Conservation (phyloP, 192 early-diverging fungal species). For the Dispira simplex region DNA sequence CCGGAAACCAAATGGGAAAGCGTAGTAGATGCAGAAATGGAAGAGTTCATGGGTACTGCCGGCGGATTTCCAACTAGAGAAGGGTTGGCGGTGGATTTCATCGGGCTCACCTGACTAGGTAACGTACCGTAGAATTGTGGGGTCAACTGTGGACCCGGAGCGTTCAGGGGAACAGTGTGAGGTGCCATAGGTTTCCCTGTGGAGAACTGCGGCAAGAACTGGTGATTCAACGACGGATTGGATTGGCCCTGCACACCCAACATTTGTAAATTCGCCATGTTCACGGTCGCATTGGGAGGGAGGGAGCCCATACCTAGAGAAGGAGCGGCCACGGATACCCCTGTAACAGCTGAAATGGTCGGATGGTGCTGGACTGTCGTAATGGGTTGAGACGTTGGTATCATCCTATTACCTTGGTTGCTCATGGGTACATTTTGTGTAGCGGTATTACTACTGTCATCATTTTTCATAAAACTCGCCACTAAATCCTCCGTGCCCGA, state of each 20-base stretch:
- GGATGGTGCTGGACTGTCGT: background rate
- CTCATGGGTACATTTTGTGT: background rate
- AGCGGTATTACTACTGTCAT: background rate
- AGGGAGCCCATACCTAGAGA: background rate
- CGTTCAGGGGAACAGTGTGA: no score
- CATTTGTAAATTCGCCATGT: constrained; percentile 7
- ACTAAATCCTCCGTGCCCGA: background rate
- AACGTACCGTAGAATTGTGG: no score
- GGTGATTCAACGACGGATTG: background rate
- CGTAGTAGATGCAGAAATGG: background rate
- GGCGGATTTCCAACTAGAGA: background rate
- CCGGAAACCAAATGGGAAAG: no score
- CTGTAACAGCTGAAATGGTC: background rate
- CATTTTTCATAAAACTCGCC: background rate
- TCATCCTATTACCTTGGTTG: background rate
- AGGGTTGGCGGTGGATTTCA: background rate
- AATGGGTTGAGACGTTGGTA: background rate
- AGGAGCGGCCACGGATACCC: background rate
- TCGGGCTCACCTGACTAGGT: background rate
- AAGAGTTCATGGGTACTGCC: background rate
- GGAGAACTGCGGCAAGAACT: background rate
- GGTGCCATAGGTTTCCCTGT: background rate
- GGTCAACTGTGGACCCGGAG: background rate
- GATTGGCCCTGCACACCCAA: background rate
- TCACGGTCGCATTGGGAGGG: background rate